A percentile compares a stretch with the other conserved stretches of the same genome.
These are phyloP conservation scores for Cordyceps fumosorosea DNA, from an alignment of 2,329 filamentous ascomycete species.

Conservation along the genomic window DNA sequence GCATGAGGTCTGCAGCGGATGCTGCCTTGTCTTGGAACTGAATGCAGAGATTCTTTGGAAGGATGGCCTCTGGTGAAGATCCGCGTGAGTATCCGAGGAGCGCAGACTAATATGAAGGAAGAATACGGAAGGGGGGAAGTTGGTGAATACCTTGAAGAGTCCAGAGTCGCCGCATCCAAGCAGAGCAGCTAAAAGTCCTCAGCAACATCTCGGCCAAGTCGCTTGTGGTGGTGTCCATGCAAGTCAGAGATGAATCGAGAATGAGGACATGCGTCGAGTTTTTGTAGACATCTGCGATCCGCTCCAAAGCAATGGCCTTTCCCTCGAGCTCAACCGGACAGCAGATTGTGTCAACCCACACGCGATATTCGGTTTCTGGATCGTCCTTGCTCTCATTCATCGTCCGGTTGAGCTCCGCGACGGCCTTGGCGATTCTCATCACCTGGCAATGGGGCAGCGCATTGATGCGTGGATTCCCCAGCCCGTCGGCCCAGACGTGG, in stretches of 20 bases:
- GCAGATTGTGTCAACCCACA: conserved; percentile 31
- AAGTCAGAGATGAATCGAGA: conserved; percentile 26
- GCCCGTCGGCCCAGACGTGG: conserved; percentile 31
- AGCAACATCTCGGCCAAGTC: conserved; percentile 22
- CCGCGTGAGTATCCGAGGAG: background rate
- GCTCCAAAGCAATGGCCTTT: conserved; percentile 24
- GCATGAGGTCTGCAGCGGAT: conserved; percentile 13
- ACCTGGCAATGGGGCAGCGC: conserved; percentile 27
- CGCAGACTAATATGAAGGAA: background rate
- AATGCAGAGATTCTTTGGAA: conserved; percentile 25
- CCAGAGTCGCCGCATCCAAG: conserved; percentile 35
- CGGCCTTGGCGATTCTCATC: conserved; percentile 19
- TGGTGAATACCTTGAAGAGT: conserved; percentile 31
- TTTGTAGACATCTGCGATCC: conserved; percentile 28
- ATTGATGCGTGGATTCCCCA: conserved; percentile 26
- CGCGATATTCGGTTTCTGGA: conserved; percentile 15
- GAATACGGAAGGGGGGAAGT: too few species aligned
- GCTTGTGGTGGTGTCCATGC: conserved; percentile 15
- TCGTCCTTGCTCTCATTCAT: background rate
- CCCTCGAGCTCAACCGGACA: conserved; percentile 22
- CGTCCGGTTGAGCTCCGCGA: conserved; percentile 16
- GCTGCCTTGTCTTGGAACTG: conserved; percentile 27
- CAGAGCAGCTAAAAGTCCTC: conserved; percentile 25
- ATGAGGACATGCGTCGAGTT: conserved; percentile 27
- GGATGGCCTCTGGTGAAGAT: conserved; percentile 24